phyloP scores from a whole-genome alignment of 371 early-diverging fungal species.

The Lichtheimia ornata region DNA sequence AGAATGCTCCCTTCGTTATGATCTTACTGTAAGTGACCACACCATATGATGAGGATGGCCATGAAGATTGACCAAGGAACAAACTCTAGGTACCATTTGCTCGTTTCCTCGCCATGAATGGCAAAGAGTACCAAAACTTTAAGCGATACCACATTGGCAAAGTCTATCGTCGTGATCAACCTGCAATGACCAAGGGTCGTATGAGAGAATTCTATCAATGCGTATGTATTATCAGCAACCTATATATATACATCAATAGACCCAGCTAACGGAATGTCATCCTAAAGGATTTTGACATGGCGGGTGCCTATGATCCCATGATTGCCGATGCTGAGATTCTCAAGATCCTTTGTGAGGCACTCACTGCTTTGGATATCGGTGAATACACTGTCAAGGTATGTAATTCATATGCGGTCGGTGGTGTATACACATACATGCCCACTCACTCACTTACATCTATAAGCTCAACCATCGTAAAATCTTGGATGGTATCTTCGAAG shows the following conservation, averaged over 20 bases:
- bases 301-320: conserved; percentile 95
- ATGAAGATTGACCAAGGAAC: not conserved
- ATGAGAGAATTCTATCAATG: conserved; percentile 99
- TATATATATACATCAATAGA: no score
- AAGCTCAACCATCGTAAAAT: conserved; percentile 97
- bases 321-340: conserved; percentile 97
- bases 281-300: conserved; percentile 98
- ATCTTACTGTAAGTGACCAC: conserved; percentile 88
- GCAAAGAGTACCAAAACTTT: conserved; percentile 80
- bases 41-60: not conserved
- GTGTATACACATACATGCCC: not conserved
- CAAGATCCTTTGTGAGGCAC: conserved; percentile 82
- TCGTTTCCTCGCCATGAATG: conserved; percentile 96
- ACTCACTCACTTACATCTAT: conserved; percentile 10
- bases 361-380: conserved; percentile 79
- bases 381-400: conserved; percentile 83
- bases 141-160: conserved; percentile 99
- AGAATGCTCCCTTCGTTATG: conserved; percentile 96
- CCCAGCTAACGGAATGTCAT: no score
- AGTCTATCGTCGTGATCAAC: conserved; percentile 99
- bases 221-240: no score
- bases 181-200: conserved; percentile 97
- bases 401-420: not conserved
- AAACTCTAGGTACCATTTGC: conserved; percentile 94
- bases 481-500: conserved; percentile 95